phyloP scores from a whole-genome alignment of 345 rosid species.

The Arabidopsis suecica region DNA sequence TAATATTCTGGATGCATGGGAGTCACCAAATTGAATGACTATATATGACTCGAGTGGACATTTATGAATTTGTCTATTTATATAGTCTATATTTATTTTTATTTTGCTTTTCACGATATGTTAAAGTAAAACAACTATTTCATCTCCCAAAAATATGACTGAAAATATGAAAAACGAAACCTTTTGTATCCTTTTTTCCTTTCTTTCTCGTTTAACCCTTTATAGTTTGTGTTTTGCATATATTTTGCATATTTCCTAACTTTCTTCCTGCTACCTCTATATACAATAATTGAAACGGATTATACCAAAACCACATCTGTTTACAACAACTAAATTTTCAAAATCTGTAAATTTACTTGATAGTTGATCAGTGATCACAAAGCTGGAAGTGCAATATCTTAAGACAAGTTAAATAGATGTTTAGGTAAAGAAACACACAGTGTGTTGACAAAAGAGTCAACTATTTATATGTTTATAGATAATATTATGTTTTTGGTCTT shows the following conservation, averaged over 20 bases:
- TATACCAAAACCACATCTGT: background rate
- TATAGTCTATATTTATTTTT: background rate
- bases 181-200: too few relatives aligned
- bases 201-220: background rate
- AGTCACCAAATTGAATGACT: constrained; percentile 41
- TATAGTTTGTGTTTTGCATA: background rate
- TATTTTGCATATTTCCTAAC: background rate
- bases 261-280: background rate
- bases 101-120: background rate
- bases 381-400: constrained; percentile 22
- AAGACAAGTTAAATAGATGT: constrained; percentile 8
- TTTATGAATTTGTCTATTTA: constrained; percentile 22
- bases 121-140: background rate
- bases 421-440: constrained; percentile 32
- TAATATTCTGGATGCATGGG: constrained; percentile 36
- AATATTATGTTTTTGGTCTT: constrained; percentile 18
- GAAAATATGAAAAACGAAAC: constrained; percentile 12
- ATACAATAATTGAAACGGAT: background rate
- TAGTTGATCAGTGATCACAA: constrained; percentile 9
- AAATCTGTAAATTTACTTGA: background rate
- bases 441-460: constrained; percentile 38
- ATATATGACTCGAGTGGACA: constrained; percentile 30
- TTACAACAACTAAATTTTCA: background rate
- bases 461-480: constrained; percentile 20
- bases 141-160: background rate